phyloP scores from a whole-genome alignment of 2,329 filamentous ascomycete species.

The Beauveria brongniartii region DNA sequence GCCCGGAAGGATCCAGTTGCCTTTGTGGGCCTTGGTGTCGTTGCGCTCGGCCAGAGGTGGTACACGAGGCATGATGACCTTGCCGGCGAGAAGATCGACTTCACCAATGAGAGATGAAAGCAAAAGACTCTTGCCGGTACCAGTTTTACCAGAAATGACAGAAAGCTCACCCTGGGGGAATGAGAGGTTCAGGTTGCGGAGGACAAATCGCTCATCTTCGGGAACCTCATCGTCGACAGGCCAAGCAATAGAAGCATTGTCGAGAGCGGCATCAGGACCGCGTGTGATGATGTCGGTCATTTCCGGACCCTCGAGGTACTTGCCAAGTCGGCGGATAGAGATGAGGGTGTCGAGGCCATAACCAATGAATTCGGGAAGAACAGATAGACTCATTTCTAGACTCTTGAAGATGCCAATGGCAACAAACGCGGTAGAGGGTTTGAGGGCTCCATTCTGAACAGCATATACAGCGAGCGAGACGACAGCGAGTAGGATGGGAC shows the following conservation, averaged over 20 bases:
- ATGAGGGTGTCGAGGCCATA: conserved; percentile 64
- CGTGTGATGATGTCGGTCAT: conserved; percentile 45
- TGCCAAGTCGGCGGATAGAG: conserved; percentile 63
- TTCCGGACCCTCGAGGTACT: conserved; percentile 61
- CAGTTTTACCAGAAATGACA: conserved; percentile 69
- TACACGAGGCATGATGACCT: conserved; percentile 45
- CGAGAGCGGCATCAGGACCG: conserved; percentile 54
- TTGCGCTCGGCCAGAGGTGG: conserved; percentile 46
- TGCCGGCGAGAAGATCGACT: conserved; percentile 58
- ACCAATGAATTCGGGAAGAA: conserved; percentile 66
- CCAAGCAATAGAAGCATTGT: conserved; percentile 65
- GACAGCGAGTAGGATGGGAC: conserved; percentile 65
- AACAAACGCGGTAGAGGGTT: conserved; percentile 71
- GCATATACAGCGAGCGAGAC: conserved; percentile 64
- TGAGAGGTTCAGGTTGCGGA: conserved; percentile 55
- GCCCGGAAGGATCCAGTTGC: conserved; percentile 61
- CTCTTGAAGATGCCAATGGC: conserved; percentile 65
- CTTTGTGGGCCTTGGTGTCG: conserved; percentile 52
- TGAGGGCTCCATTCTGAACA: conserved; percentile 50
- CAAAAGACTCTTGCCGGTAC: conserved; percentile 69
- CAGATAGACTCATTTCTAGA: conserved; percentile 62
- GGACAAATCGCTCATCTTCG: conserved; percentile 52
- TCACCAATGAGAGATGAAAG: conserved; percentile 69
- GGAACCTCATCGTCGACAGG: conserved; percentile 55
- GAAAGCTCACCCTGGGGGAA: conserved; percentile 65